Base-by-base conservation (phyloP, 2,329 filamentous ascomycete genomes). In the Parasarocladium wereldwijsianum region DNA sequence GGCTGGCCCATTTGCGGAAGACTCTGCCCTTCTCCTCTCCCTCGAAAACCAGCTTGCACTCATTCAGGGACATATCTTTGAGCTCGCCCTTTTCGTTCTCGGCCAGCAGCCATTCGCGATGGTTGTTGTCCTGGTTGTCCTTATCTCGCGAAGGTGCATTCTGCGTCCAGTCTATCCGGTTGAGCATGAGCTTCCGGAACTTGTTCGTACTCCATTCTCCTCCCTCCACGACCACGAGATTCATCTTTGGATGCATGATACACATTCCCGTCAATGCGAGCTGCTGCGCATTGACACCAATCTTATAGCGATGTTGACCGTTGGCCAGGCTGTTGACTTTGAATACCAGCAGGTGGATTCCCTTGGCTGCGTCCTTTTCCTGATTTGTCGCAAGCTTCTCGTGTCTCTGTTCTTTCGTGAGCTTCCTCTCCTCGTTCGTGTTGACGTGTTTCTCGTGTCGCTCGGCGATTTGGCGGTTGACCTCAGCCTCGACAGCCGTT, bases 111-210 rank as follows among this genome's bases (percentile, higher is more conserved):
- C 85, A 94, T 25, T 76, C 63, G 12, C 74, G 72, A 13, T 29
- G 17, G 2, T 69, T 66, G 34, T 69, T 70, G 33, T 66, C 62
- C 34, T 75, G 76, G 21, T 64, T 66, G 35, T 74, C 64, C 29
- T 64, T 65, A 24, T 72, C 58, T 22, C 65, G 64, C 0, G 85
- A 76, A 3, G 75, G 74, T 0, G 72, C 68, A 42, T 93, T 93
- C 49, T 96, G 86, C 3, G 79, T 80, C 90, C 92, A 98, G 51
- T 93, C 79, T 45, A 96, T 85, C 27, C 90, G 84, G 42, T 87
- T 77, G 24, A 92, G 63, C 82, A 98, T 86, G 17, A 98, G 65
- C 51, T 93, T 94, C 51, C 80, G 84, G 62, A 87, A 96, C 38
- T 77, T 76, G 31, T 72, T 74, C 49, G 90, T 79, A 35, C 78